phyloP scores from a whole-genome alignment of 2,329 filamentous ascomycete genomes.

The Scytalidium lignicola region DNA sequence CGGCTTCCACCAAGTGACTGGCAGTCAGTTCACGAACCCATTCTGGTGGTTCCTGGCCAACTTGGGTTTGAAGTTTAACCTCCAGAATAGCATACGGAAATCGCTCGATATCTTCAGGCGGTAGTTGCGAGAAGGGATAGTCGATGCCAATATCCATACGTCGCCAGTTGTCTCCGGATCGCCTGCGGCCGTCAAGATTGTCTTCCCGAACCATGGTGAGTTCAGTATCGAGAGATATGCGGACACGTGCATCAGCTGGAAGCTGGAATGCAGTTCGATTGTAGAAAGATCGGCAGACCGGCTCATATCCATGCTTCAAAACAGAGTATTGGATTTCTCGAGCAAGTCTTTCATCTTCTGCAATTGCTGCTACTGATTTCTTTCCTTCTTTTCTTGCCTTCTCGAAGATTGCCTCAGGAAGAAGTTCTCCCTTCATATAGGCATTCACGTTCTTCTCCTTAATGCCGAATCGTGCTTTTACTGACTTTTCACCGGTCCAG shows the following conservation, averaged over 20 bases:
- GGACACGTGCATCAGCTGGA: constrained; percentile 89
- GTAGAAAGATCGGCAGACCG: constrained; percentile 94
- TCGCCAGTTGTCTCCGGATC: constrained; percentile 87
- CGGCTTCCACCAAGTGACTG: constrained; percentile 95
- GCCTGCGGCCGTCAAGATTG: constrained; percentile 74
- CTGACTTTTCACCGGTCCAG: constrained; percentile 98
- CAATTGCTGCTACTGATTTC: constrained; percentile 87
- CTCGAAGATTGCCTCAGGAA: constrained; percentile 86
- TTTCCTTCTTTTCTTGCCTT: constrained; percentile 95
- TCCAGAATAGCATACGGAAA: constrained; percentile 97
- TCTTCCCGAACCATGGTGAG: constrained; percentile 93
- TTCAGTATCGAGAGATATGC: constrained; percentile 95
- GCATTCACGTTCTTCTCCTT: constrained; percentile 98
- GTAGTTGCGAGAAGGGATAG: constrained; percentile 86
- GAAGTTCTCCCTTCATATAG: constrained; percentile 78
- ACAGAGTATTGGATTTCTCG: constrained; percentile 91
- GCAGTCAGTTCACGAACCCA: constrained; percentile 93
- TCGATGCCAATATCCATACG: constrained; percentile 97
- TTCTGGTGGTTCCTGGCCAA: constrained; percentile 88
- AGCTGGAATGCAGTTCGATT: constrained; percentile 97
- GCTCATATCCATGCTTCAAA: constrained; percentile 78
- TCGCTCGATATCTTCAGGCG: constrained; percentile 75
- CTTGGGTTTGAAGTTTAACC: constrained; percentile 95
- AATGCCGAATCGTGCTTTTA: constrained; percentile 90
- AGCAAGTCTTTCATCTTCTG: constrained; percentile 83